Percentiles rank a stretch among this genome's conserved stretches.
Conservation (phyloP, 2,329 filamentous ascomycete species). For the Nigrospora osmanthi region DNA sequence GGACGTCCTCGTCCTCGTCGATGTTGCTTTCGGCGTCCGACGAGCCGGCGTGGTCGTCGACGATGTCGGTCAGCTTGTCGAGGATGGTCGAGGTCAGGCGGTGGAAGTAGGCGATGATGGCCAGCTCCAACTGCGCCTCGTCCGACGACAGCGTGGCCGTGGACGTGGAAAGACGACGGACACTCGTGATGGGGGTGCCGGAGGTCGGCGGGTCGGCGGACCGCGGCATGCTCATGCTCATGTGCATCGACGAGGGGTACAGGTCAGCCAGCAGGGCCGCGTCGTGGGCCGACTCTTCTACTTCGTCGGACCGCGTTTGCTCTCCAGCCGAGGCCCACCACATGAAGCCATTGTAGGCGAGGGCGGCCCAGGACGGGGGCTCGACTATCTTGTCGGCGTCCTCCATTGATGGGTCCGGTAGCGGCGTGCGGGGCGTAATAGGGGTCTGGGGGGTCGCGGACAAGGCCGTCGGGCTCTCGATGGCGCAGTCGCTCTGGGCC, state of each 20-base stretch:
- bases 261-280: constrained; percentile 48
- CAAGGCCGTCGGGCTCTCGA: constrained; percentile 8
- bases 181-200: constrained; percentile 35
- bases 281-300: constrained; percentile 49
- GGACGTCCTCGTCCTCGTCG: constrained; percentile 17
- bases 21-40: neutral
- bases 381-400: constrained; percentile 51
- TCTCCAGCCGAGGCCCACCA: constrained; percentile 87
- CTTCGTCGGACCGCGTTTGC: constrained; percentile 51
- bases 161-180: constrained; percentile 22
- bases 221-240: constrained; percentile 20
- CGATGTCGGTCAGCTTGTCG: constrained; percentile 40
- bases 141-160: constrained; percentile 16
- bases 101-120: constrained; percentile 76
- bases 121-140: constrained; percentile 53
- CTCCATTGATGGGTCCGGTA: constrained; percentile 29
- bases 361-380: constrained; percentile 59
- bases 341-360: constrained; percentile 78
- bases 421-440: constrained; percentile 12
- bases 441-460: constrained; percentile 12
- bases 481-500: neutral
- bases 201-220: constrained; percentile 32
- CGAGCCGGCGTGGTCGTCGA: constrained; percentile 13
- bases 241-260: constrained; percentile 8
- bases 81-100: constrained; percentile 62